phyloP scores from a whole-genome alignment of 441 rosid genomes.

The Theobroma grandiflorum region DNA sequence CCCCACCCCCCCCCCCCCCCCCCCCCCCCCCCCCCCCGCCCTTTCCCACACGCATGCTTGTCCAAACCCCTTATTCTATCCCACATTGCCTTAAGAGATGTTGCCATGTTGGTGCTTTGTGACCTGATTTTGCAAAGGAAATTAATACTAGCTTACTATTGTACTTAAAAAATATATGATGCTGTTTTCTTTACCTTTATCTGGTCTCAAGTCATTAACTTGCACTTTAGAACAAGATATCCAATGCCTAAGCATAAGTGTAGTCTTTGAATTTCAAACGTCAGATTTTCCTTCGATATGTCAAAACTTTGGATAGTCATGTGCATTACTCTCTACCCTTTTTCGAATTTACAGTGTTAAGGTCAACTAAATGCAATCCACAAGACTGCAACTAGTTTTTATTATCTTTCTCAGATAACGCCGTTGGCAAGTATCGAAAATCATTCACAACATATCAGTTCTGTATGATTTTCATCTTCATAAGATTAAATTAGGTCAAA shows the following conservation, averaged over 20 bases:
- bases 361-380: neutral
- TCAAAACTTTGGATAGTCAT: neutral
- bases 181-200: neutral
- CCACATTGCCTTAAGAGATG: neutral
- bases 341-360: neutral
- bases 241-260: neutral
- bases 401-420: neutral
- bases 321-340: neutral
- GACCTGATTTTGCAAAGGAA: neutral
- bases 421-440: neutral
- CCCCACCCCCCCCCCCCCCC: no score
- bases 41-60: neutral
- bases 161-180: neutral
- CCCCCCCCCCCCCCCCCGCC: no score
- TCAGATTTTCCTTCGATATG: neutral
- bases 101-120: neutral
- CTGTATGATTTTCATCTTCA: neutral
- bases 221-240: neutral
- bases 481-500: neutral
- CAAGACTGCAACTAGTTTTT: neutral
- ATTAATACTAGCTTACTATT: neutral
- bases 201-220: neutral
- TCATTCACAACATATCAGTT: conserved; percentile 1
- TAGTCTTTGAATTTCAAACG: neutral
- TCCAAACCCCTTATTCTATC: neutral